Percentiles rank a stretch among this genome's conserved stretches.
Conservation (phyloP, 2,329 filamentous ascomycete species). For the Fusarium temperatum region DNA sequence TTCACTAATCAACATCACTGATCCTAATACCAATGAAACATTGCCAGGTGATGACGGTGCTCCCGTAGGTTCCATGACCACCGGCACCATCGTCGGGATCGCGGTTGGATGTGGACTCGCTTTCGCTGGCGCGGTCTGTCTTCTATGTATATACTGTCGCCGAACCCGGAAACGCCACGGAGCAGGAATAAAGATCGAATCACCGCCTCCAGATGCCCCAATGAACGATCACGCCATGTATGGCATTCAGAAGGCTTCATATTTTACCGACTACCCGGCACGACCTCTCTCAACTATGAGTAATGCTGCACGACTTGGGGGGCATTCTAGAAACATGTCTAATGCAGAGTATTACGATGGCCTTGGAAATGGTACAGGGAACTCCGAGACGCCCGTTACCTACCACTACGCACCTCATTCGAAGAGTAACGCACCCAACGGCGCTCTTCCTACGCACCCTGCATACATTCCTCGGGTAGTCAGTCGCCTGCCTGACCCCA, state of each 20-base stretch:
- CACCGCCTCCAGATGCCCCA: slow-evolving; percentile 5
- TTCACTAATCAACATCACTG: slow-evolving; percentile 52
- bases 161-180: slow-evolving; percentile 20
- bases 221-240: slow-evolving; percentile 12
- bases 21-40: slow-evolving; percentile 41
- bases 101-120: slow-evolving; percentile 56
- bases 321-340: slow-evolving; percentile 8
- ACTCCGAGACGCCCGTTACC: neutral
- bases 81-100: slow-evolving; percentile 64
- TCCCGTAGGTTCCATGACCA: slow-evolving; percentile 48
- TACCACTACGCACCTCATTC: slow-evolving; percentile 28
- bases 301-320: neutral
- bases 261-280: neutral
- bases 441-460: slow-evolving; percentile 13
- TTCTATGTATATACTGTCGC: slow-evolving; percentile 60
- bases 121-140: slow-evolving; percentile 52
- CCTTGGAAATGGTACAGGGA: neutral
- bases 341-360: slow-evolving; percentile 19
- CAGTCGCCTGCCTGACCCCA: neutral
- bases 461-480: slow-evolving; percentile 26
- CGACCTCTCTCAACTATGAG: neutral
- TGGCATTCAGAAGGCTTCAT: slow-evolving; percentile 19
- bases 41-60: slow-evolving; percentile 41
- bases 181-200: slow-evolving; percentile 22
- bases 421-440: slow-evolving; percentile 6